Base-by-base conservation (phyloP, 306 rosid genomes). In the Inga leiocalycina region DNA sequence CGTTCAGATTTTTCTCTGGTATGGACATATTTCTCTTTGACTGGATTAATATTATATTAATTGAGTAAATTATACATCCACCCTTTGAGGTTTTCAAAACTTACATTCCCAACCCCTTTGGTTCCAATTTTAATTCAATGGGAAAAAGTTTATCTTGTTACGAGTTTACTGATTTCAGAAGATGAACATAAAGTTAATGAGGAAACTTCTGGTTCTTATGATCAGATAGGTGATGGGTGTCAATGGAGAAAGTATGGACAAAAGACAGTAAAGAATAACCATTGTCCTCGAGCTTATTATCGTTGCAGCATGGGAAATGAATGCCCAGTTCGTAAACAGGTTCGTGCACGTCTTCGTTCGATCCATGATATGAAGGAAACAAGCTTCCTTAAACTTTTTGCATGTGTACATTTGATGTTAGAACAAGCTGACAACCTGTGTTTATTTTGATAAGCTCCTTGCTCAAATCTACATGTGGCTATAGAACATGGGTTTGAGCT, bases 251-350 rank as follows among this genome's bases (percentile, higher is more conserved):
- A 88, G 51, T 88, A 88, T 77, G 91, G 88, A 66, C 91, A 88
- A 54, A 88, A 88, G 84, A 85, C 34, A 46, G 82, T 88, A 59
- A 88, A 88, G 84, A 79, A 72, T 11, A 88, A 85, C 73, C 91
- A 85, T 39, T 83, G 89, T 77, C 91, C 91, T 4, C 56, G 89
- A 62, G 87, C 87, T 61, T 88, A 88, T 81, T 88, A 83, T 64
- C 91, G 91, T 64, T 88, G 91, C 80, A 85, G 84, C 62, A 88
- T 88, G 89, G 87, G 87, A 81, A 44, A 44, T 35, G 35, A 84
- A 30, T 88, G 91, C 64, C 91, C 91, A 46, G 91, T 88, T 83
- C 89, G 89, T 72, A 85, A 88, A 61, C 88, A 88, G 91, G 91
- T 87, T 71, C 2, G 49, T 70, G 17, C 14, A 62, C 15, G 2